Percentiles rank a stretch among this genome's conserved stretches.
phyloP scores from a whole-genome alignment of 2,329 filamentous ascomycete species.

The Elsinoe batatas region DNA sequence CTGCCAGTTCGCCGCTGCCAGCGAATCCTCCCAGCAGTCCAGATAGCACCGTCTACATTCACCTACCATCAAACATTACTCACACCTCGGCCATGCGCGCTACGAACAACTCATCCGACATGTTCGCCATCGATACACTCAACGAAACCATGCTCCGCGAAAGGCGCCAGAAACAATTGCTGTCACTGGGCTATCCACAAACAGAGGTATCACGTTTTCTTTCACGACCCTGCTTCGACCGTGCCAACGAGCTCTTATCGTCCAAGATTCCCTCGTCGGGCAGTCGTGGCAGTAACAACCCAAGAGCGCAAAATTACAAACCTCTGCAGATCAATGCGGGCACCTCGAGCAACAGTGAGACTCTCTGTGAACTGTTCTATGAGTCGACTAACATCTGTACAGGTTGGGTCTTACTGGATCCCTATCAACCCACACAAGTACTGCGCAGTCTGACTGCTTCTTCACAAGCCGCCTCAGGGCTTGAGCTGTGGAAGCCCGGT shows the following conservation, averaged over 20 bases:
- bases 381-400: background rate
- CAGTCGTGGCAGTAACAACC: background rate
- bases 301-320: background rate
- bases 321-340: background rate
- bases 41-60: background rate
- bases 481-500: background rate
- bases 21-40: background rate
- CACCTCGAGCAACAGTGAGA: background rate
- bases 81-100: background rate
- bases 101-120: background rate
- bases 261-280: background rate
- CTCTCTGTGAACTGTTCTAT: background rate
- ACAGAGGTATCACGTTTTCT: background rate
- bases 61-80: background rate
- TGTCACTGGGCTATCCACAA: background rate
- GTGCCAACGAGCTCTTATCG: background rate
- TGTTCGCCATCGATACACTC: background rate
- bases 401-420: constrained; percentile 24
- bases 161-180: background rate
- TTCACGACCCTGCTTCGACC: constrained; percentile 1
- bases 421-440: constrained; percentile 14
- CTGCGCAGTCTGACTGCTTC: background rate
- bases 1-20: background rate
- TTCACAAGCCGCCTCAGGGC: background rate
- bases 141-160: background rate